Base-by-base conservation (phyloP, 345 rosid species). In the Stellera chamaejasme region DNA sequence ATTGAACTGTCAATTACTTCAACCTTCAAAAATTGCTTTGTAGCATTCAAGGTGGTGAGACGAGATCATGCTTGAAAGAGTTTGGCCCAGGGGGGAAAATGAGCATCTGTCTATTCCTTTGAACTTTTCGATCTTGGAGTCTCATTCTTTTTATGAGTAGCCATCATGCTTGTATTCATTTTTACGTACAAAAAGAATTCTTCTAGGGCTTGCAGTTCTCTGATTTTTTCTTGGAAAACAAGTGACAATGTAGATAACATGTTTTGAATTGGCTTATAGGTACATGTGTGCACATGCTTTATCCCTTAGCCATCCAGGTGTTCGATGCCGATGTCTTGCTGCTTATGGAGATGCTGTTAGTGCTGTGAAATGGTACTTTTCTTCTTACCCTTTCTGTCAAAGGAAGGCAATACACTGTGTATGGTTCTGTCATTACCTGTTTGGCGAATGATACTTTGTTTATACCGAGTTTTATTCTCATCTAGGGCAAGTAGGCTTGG, bases 401-500 rank as follows among this genome's bases (percentile, higher is more conserved):
- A 26, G 27, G 54, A 45, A 55, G 55, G 45, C 32, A 10, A 43
- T 23, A 43, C 57, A 56, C 50, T 66, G 52, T 52, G 36, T 45
- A 48, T 32, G n/a, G 39, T 32, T 32, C 39, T 4, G 9, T 32
- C 5, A 32, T 4, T 32, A 32, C 39, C 1, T 4, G 39, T 32
- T 32, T 32, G 39, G 39, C 2, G 39, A 8, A 32, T 32, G 39
- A 32, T 32, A 32, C 39, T 32, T 32, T 32, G 39, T 32, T 32
- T 32, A 32, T 3, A 32, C 39, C 45, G 69, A 26, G 47, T 12
- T 60, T 10, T 54, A 27, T 64, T 71, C 48, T 54, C 74, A 50
- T 67, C 60, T 80, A 93, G 99, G 97, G 97, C 97, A 66, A 93
- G 89, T 78, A 80, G 99, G 71, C 99, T 93, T 67, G 99, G 91